Percentiles rank a stretch among this genome's conserved stretches.
Evolutionary conservation across 2,329 filamentous ascomycete genomes (phyloP).

Genomic region (Sordariomycetes sp.): DNA sequence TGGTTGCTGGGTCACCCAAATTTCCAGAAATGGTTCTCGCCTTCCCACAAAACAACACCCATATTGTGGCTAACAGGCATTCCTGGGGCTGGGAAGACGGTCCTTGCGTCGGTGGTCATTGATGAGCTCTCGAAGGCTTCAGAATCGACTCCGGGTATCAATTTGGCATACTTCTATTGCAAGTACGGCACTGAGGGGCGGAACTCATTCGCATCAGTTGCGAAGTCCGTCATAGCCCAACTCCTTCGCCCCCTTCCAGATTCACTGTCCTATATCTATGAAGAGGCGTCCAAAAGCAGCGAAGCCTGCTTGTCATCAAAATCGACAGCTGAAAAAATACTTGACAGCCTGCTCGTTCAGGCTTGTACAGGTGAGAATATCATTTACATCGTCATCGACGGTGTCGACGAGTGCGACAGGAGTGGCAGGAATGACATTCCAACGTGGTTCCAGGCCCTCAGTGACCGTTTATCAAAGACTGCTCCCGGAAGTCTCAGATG

Average conservation of each 20-base stretch:
- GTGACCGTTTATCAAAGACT: constrained; percentile 2
- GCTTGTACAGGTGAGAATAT: too few relatives aligned
- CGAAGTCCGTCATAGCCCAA: background rate
- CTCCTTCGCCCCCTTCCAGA: background rate
- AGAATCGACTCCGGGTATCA: constrained; percentile 9
- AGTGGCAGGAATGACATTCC: constrained; percentile 17
- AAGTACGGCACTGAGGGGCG: constrained; percentile 15
- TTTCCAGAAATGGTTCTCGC: background rate
- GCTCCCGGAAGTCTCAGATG: constrained; percentile 2
- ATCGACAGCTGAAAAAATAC: background rate
- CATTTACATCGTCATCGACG: constrained; percentile 31
- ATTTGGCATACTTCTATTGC: constrained; percentile 28
- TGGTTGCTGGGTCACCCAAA: background rate
- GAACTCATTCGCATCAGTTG: constrained; percentile 1
- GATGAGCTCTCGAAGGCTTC: constrained; percentile 14
- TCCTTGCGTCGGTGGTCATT: constrained; percentile 28
- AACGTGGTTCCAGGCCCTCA: constrained; percentile 10
- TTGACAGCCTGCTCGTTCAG: too few relatives aligned
- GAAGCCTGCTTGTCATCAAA: background rate
- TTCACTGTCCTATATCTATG: background rate
- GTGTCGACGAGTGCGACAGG: constrained; percentile 29
- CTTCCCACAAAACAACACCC: background rate
- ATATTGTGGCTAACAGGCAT: constrained; percentile 21
- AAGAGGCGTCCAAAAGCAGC: background rate
- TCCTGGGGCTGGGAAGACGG: constrained; percentile 28